These are phyloP conservation scores for Diplogelasinospora grovesii DNA, from an alignment of 495 filamentous ascomycete genomes.

Conservation along the genomic window DNA sequence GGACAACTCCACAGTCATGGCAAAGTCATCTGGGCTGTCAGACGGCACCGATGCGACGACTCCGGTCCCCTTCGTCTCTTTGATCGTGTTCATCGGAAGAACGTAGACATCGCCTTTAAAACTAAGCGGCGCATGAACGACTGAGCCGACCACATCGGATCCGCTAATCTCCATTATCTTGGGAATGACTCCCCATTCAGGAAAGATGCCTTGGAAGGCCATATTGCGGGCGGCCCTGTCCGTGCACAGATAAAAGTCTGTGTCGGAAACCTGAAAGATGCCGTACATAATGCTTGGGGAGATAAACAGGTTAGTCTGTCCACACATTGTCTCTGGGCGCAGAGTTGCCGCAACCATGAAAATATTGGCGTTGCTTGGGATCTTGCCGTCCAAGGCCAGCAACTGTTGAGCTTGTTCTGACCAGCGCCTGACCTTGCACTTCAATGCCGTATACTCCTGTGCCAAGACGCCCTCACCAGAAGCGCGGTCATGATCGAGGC, in stretches of 20 bases:
- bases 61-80: slow-evolving; percentile 85
- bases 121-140: slow-evolving; percentile 79
- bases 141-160: slow-evolving; percentile 68
- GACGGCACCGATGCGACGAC: slow-evolving; percentile 93
- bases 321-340: slow-evolving; percentile 93
- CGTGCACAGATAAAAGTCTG: slow-evolving; percentile 78
- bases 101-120: slow-evolving; percentile 73
- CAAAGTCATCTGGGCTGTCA: slow-evolving; percentile 89
- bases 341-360: slow-evolving; percentile 85
- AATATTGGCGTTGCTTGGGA: slow-evolving; percentile 68
- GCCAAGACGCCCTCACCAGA: slow-evolving; percentile 79
- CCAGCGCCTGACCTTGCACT: slow-evolving; percentile 80
- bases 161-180: slow-evolving; percentile 62
- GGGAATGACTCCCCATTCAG: slow-evolving; percentile 56
- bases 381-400: slow-evolving; percentile 58
- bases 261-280: slow-evolving; percentile 35
- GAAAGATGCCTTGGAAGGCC: slow-evolving; percentile 80
- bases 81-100: slow-evolving; percentile 85
- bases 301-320: slow-evolving; percentile 91
- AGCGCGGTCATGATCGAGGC: slow-evolving; percentile 88
- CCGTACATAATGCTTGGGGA: slow-evolving; percentile 43
- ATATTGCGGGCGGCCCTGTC: slow-evolving; percentile 86
- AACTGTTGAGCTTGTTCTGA: slow-evolving; percentile 55
- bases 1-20: slow-evolving; percentile 70
- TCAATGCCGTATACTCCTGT: slow-evolving; percentile 84